A percentile compares a stretch with the other conserved stretches of the same genome.
phyloP scores from a whole-genome alignment of 495 filamentous ascomycete genomes.

The Astrothelium subdiscretum region DNA sequence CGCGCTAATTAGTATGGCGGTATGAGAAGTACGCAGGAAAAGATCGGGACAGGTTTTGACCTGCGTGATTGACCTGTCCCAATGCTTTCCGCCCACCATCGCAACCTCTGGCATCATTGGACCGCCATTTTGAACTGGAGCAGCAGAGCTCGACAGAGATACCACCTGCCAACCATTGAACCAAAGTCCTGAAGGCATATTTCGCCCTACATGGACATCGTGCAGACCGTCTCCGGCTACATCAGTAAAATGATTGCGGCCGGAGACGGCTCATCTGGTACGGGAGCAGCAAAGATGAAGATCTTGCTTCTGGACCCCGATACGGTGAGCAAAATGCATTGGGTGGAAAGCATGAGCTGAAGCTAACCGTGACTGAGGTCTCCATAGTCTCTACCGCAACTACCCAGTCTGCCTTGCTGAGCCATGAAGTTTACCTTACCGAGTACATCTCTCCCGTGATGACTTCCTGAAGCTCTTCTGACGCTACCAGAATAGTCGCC shows the following conservation, averaged over 20 bases:
- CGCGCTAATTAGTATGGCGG: no score
- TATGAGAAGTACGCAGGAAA: no score
- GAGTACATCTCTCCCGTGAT: conserved; percentile 38
- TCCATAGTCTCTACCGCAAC: conserved; percentile 88
- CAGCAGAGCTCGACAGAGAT: no score
- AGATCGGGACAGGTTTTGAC: no score
- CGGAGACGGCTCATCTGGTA: conserved; percentile 56
- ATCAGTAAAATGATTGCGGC: conserved; percentile 92
- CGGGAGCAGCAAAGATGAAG: conserved; percentile 92
- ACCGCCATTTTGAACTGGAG: no score
- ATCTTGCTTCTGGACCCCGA: conserved; percentile 89
- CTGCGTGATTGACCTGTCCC: no score
- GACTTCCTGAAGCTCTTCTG: conserved; percentile 6
- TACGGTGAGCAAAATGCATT: conserved; percentile 59
- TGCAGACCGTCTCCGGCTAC: conserved; percentile 85
- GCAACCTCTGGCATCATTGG: no score
- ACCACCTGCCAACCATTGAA: no score
- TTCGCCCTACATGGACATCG: conserved; percentile 63
- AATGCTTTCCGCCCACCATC: no score
- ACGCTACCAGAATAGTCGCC: conserved; percentile 38
- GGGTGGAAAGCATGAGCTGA: background rate
- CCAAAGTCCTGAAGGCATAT: background rate
- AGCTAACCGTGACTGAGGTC: conserved; percentile 37
- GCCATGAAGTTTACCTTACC: conserved; percentile 94
- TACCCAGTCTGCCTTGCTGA: conserved; percentile 90